Conservation (phyloP, 2,329 filamentous ascomycete genomes). For the Pseudopithomyces chartarum region DNA sequence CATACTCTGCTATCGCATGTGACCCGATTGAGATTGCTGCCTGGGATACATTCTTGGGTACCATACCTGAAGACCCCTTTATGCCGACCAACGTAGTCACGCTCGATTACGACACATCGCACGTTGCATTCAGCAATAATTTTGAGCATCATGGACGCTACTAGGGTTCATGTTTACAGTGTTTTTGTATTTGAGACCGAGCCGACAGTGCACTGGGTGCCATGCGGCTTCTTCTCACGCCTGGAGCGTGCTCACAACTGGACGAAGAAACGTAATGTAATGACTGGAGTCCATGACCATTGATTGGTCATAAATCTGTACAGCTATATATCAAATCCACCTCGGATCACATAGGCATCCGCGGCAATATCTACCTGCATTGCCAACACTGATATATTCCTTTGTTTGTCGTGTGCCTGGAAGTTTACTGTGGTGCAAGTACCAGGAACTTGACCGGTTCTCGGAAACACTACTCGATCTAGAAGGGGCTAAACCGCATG, state of each 20-base stretch:
- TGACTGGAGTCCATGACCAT: background rate
- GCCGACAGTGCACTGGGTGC: slow-evolving; percentile 4
- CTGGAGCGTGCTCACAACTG: slow-evolving; percentile 1
- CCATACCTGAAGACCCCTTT: slow-evolving; percentile 15
- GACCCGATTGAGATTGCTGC: slow-evolving; percentile 3
- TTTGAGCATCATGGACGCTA: background rate
- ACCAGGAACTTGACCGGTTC: background rate
- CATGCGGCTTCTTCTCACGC: background rate
- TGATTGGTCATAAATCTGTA: slow-evolving; percentile 1
- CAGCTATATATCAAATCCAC: background rate
- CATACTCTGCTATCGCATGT: background rate
- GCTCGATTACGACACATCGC: slow-evolving; percentile 3
- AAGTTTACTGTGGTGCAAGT: background rate
- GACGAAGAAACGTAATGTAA: slow-evolving; percentile 6
- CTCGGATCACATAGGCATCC: background rate
- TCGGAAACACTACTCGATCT: background rate
- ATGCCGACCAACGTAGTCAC: slow-evolving; percentile 6
- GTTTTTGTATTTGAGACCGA: background rate
- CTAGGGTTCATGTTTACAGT: background rate
- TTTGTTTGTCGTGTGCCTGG: background rate
- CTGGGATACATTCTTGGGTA: slow-evolving; percentile 9
- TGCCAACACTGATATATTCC: background rate
- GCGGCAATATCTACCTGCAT: background rate
- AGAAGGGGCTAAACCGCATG: background rate
- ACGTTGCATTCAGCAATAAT: background rate